Evolutionary conservation across 176 grass and related monocot genomes (phyloP).

Genomic region (Secale cereale): DNA sequence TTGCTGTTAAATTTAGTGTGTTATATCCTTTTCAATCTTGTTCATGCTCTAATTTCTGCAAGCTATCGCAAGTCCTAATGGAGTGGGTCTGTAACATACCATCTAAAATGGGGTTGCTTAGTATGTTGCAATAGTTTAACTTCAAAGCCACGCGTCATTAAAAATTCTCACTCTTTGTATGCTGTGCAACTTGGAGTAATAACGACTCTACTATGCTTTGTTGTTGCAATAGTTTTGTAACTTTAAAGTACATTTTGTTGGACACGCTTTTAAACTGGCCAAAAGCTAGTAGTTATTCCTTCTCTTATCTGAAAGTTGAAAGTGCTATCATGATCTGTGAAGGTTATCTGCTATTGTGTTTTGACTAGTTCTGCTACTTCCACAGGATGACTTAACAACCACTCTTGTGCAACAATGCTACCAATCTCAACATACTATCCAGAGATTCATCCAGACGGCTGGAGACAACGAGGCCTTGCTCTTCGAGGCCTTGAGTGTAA

Average conservation of each 20-base stretch:
- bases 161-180: neutral
- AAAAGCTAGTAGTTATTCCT: neutral
- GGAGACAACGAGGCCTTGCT: slow-evolving; percentile 79
- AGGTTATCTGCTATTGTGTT: neutral
- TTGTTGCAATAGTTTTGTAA: neutral
- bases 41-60: no score
- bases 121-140: no score
- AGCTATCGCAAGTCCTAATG: no score
- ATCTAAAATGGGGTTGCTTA: no score
- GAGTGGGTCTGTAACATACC: neutral
- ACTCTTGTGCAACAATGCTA: slow-evolving; percentile 93
- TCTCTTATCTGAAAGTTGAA: neutral
- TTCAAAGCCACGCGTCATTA: neutral
- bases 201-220: neutral
- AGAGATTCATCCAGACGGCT: slow-evolving; percentile 80
- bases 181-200: neutral
- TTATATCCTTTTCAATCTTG: no score
- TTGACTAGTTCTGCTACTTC: slow-evolving; percentile 22
- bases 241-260: neutral
- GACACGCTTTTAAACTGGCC: neutral
- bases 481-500: slow-evolving; percentile 95
- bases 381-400: slow-evolving; percentile 81
- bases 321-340: neutral
- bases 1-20: no score
- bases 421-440: slow-evolving; percentile 78